Conservation (phyloP, 1,284 basidiomycete species). For the Schizophyllum commune region DNA sequence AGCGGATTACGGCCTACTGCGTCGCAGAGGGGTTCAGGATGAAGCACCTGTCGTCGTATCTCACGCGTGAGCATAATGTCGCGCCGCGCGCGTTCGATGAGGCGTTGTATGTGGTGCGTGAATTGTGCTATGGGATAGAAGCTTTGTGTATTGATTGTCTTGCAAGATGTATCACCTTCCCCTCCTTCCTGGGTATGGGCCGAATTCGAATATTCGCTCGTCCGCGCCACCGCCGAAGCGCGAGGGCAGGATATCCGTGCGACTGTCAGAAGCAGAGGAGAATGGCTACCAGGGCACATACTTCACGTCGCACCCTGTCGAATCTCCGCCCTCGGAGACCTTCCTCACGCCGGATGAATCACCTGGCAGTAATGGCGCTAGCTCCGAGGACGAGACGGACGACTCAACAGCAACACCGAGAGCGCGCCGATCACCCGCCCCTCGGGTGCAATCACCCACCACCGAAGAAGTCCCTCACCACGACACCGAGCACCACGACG, state of each 20-base stretch:
- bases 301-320: constrained; percentile 31
- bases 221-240: constrained; percentile 61
- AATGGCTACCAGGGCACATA: constrained; percentile 84
- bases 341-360: constrained; percentile 1
- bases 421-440: not conserved
- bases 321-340: constrained; percentile 8
- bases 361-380: constrained; percentile 11
- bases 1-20: constrained; percentile 81
- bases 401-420: not conserved
- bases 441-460: not conserved
- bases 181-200: constrained; percentile 85
- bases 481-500: constrained; percentile 12
- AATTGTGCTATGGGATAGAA: not conserved
- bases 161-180: constrained; percentile 84
- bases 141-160: constrained; percentile 1
- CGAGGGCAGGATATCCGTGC: constrained; percentile 50
- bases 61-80: constrained; percentile 92
- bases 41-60: constrained; percentile 73
- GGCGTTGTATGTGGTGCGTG: constrained; percentile 81
- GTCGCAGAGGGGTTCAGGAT: constrained; percentile 78
- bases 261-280: constrained; percentile 84
- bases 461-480: constrained; percentile 1
- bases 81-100: constrained; percentile 88
- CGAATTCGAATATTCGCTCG: constrained; percentile 77
- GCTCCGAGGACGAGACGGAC: constrained; percentile 11